A percentile compares a stretch with the other conserved stretches of the same genome.
Conservation (phyloP, 345 rosid genomes). For the Eutrema japonicum region DNA sequence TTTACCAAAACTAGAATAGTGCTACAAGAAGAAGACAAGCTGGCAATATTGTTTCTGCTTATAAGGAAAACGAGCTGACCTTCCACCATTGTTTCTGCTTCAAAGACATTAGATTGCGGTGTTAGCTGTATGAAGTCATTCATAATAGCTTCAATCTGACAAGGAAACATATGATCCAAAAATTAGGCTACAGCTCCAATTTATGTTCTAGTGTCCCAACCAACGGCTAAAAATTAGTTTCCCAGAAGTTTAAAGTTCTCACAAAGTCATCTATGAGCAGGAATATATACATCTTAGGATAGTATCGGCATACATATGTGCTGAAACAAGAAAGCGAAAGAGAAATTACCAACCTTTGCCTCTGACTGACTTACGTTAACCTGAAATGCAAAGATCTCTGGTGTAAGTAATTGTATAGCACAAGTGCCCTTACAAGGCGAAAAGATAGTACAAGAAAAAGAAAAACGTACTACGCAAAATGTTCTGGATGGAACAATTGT, state of each 20-base stretch:
- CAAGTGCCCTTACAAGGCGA: constrained; percentile 4
- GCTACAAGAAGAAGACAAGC: constrained; percentile 25
- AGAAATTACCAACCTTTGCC: constrained; percentile 71
- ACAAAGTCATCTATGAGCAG: constrained; percentile 3
- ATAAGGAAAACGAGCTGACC: constrained; percentile 47
- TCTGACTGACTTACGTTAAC: constrained; percentile 89
- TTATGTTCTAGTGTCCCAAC: background rate
- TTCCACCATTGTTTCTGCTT: constrained; percentile 96
- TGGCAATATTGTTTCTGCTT: background rate
- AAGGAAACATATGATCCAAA: constrained; percentile 30
- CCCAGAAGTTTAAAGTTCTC: background rate
- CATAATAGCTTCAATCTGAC: constrained; percentile 92
- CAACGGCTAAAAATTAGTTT: constrained; percentile 12
- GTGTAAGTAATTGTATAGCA: constrained; percentile 24
- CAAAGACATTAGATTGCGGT: constrained; percentile 79
- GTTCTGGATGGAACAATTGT: constrained; percentile 88
- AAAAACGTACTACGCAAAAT: constrained; percentile 74
- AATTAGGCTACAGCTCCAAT: constrained; percentile 13
- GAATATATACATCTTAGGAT: constrained; percentile 11
- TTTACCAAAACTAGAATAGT: constrained; percentile 9
- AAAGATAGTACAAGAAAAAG: constrained; percentile 12
- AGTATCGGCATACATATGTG: background rate
- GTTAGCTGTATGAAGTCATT: constrained; percentile 88
- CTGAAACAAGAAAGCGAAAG: constrained; percentile 15
- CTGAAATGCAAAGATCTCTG: constrained; percentile 46